Percentiles rank a stretch among this genome's conserved stretches.
These are phyloP conservation scores for Silene vulgaris DNA, from an alignment of 179 eudicot genomes.

Conservation along the genomic window DNA sequence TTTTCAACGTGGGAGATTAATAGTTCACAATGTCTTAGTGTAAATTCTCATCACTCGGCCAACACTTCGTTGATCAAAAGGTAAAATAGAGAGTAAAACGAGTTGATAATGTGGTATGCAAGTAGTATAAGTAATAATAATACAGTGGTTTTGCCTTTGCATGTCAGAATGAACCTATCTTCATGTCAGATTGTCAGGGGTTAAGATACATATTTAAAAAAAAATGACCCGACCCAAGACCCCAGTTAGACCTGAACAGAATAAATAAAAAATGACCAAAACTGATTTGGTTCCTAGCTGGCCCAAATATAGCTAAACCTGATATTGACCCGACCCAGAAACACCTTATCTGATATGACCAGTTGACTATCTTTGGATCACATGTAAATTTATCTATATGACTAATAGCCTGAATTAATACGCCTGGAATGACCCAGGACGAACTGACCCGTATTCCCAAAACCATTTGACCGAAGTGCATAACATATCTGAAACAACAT, in stretches of 20 bases:
- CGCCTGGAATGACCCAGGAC: too few species aligned
- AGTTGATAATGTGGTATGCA: background rate
- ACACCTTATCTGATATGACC: too few species aligned
- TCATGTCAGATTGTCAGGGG: too few species aligned
- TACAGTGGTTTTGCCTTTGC: background rate
- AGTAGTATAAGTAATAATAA: background rate
- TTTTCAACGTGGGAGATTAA: background rate
- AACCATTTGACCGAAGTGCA: too few species aligned
- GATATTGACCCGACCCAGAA: too few species aligned
- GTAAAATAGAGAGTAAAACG: background rate
- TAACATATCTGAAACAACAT: background rate
- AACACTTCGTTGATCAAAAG: background rate
- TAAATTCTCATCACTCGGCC: too few species aligned
- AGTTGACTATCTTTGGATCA: background rate
- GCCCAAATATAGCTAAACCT: too few species aligned
- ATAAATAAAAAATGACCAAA: background rate
- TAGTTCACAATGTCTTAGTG: background rate
- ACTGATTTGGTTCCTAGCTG: background rate
- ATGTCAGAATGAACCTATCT: background rate
- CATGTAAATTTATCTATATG: background rate
- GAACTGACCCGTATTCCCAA: too few species aligned
- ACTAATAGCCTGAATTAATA: too few species aligned
- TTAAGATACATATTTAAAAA: too few species aligned
- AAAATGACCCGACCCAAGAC: background rate
- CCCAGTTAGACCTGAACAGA: background rate